phyloP scores from a whole-genome alignment of 2,329 filamentous ascomycete genomes.

The Arthroderma uncinatum region DNA sequence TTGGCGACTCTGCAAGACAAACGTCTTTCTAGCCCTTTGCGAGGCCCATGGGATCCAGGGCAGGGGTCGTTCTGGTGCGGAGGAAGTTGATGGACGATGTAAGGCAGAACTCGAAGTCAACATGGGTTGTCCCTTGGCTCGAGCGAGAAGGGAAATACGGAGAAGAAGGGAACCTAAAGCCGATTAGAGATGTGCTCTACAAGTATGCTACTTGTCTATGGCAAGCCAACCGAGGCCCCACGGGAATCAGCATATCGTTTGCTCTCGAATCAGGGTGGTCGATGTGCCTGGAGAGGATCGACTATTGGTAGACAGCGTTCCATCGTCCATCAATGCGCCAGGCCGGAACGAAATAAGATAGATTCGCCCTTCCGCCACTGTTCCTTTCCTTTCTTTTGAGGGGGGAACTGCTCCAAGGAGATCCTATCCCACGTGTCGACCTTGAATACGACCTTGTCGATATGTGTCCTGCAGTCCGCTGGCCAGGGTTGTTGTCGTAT shows the following conservation, averaged over 20 bases:
- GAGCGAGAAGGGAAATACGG: not conserved
- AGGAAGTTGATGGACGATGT: not conserved
- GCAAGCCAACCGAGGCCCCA: not conserved
- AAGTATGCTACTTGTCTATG: not conserved
- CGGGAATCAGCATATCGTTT: not conserved
- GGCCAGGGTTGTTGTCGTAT: not conserved
- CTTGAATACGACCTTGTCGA: not conserved
- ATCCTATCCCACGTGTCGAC: constrained; percentile 7
- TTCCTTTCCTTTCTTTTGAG: not conserved
- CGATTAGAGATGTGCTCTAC: not conserved
- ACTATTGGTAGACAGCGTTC: not conserved
- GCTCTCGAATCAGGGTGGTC: constrained; percentile 1
- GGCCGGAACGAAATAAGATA: not conserved
- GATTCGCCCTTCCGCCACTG: not conserved
- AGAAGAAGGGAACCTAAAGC: constrained; percentile 2
- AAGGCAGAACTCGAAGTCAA: constrained; percentile 5
- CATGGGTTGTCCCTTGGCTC: not conserved
- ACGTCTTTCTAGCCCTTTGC: constrained; percentile 3
- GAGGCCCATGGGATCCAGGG: constrained; percentile 1
- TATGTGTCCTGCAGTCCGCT: not conserved
- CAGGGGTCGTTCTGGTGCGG: not conserved
- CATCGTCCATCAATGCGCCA: not conserved
- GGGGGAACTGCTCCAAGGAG: not conserved
- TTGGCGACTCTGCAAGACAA: not conserved
- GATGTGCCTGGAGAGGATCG: not conserved